phyloP scores from a whole-genome alignment of 768 basidiomycete species.

The Leccinum variicolor region DNA sequence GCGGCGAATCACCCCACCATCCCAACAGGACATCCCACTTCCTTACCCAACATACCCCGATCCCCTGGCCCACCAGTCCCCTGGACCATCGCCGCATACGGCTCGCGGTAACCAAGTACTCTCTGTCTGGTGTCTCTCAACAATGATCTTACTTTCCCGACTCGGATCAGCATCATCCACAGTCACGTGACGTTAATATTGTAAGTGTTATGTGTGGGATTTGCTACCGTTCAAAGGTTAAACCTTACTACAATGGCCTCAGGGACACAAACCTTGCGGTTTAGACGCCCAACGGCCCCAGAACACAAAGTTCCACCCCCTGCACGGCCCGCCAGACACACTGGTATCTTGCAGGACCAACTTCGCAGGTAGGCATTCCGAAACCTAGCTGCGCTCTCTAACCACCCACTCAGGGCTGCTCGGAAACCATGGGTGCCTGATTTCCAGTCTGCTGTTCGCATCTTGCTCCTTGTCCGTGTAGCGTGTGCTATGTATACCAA shows the following conservation, averaged over 20 bases:
- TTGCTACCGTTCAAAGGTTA: background rate
- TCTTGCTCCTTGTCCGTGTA: conserved; percentile 78
- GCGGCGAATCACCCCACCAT: conserved; percentile 22
- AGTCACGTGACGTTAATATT: background rate
- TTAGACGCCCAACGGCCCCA: conserved; percentile 42
- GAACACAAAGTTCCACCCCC: conserved; percentile 20
- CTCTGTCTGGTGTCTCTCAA: no score
- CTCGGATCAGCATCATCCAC: background rate
- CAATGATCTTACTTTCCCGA: background rate
- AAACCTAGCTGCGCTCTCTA: conserved; percentile 7
- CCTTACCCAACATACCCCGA: conserved; percentile 1
- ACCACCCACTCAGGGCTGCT: conserved; percentile 45
- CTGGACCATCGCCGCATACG: background rate
- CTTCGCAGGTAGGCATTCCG: conserved; percentile 55
- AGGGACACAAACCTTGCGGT: conserved; percentile 48
- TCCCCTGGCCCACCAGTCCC: background rate
- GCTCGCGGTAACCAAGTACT: background rate
- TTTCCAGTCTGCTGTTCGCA: conserved; percentile 79
- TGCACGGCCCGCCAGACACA: conserved; percentile 41
- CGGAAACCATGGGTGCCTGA: conserved; percentile 83
- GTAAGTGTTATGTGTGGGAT: no score
- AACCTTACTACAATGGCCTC: conserved; percentile 34
- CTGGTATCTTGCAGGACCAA: conserved; percentile 77
- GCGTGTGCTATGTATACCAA: conserved; percentile 92
- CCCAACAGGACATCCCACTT: conserved; percentile 14